Evolutionary conservation across 441 rosid species (phyloP), one percentile per base, ranked within the genome.

Genomic region (Erodium moschatum): DNA sequence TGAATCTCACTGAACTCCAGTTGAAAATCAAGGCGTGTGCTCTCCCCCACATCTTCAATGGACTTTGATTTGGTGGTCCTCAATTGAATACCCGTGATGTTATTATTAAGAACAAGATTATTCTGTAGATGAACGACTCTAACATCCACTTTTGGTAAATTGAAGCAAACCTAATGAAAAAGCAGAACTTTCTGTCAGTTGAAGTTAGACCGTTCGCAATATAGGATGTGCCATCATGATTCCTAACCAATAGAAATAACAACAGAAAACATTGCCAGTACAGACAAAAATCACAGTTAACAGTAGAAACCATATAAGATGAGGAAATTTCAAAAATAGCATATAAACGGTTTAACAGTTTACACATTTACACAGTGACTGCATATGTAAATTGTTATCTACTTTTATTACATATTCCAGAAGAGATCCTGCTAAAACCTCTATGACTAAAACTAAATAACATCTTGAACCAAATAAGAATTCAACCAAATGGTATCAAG

Each of bases 1-100:
- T 96, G 96, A 81, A 96, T 90, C 86, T 92, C 98, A 79, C 92
- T 87, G 75, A 89, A 81, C 77, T 94, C 99, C 83, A 91, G 65
- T 72, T 87, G 92, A 81, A 91, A 74, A 75, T 94, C 99, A 75
- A 94, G 84, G 70, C 96, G 92, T 62, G 89, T 85, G 73, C 89
- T 86, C 83, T 89, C 99, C 76, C 96, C 98, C 19, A 82, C 82
- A 83, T 91, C 99, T 86, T 92, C 99, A 71, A 66, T 76, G 64
- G 85, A 85, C 68, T 75, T 80, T 70, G 98, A 85, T 82, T 92
- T 92, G 74, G 78, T 70, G 80, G 87, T 82, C 75, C 81, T 87
- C 71, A 92, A 79, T 76, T 86, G 89, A 73, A 95, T 82, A 68
- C 99, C 99, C 76, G 76, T 90, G 76, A 95, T 89, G 75, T 85